Percentiles rank a stretch among this genome's conserved stretches.
Evolutionary conservation across 2,329 filamentous ascomycete genomes (phyloP).

Genomic region (Ophiostoma tasmaniense): DNA sequence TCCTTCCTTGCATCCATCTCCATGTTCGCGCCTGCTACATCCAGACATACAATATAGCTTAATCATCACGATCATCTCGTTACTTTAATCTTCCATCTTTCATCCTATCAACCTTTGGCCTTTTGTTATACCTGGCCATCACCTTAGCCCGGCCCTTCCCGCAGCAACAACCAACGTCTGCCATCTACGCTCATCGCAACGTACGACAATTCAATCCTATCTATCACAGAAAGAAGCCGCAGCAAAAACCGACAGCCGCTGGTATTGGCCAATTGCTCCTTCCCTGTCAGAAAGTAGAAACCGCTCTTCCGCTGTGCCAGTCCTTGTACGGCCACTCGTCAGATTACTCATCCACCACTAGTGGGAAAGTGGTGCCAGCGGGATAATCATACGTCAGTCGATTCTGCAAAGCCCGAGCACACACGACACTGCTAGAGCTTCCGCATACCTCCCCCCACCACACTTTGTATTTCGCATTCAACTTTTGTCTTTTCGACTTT

Average conservation of each 20-base stretch:
- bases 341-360: constrained; percentile 13
- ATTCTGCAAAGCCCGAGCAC: constrained; percentile 15
- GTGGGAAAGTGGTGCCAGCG: constrained; percentile 10
- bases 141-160: not conserved
- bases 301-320: not conserved
- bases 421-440: not conserved
- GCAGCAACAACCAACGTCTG: not conserved
- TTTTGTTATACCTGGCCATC: not conserved
- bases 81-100: not conserved
- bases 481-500: not conserved
- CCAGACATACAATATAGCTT: not conserved
- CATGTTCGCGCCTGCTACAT: not conserved
- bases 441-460: not conserved
- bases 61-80: not conserved
- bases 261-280: not conserved
- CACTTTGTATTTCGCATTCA: not conserved
- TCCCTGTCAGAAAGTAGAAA: not conserved
- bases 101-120: not conserved
- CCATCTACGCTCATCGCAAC: not conserved
- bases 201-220: not conserved
- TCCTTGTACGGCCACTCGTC: not conserved
- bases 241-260: constrained; percentile 3
- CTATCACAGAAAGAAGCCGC: not conserved
- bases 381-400: constrained; percentile 16
- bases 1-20: not conserved